Evolutionary conservation across 2,329 filamentous ascomycete species (phyloP), one percentile per base, ranked within the genome.

Genomic region (Venturia pyrina): DNA sequence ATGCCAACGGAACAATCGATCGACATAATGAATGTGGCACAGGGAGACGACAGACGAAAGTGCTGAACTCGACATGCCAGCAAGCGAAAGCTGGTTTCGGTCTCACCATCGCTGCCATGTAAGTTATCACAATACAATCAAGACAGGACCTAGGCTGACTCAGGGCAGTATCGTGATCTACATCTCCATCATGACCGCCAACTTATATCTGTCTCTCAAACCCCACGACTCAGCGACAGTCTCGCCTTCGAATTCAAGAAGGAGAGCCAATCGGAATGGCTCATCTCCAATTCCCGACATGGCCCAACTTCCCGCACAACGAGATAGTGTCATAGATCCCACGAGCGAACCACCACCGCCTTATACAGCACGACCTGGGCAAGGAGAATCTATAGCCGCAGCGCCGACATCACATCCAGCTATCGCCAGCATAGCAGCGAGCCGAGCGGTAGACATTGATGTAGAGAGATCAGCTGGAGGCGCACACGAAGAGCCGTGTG

Each of bases 11-110:
- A 28, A 50, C 21, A 41, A 64, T 46, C n/a, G 60, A 62, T 48
- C 21, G 60, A 34, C 28, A 28, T 44, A 64, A 64, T n/a, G n/a
- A 37, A 19, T 64, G 62, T 17, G 62, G 62, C 3, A 64, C 62
- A 19, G 62, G 62, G 41, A 48, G 34, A 24, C 13, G 44, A 41
- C 62, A 64, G 24, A 11, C 24, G 17, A 28, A 37, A 10, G 44
- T 6, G 1, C 11, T 48, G 43, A 64, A 46, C 62, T n/a, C 24
- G 10, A 40, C 37, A 13, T 64, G 62, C 32, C 43, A 56, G 5
- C 34, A 43, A 56, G 62, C 46, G 21, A 64, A 41, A 40, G 62
- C 44, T 41, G 62, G 62, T 15, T 64, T 64, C 17, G 43, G 21
- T 10, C 44, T 50, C 32, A 46, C 46, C 37, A 56, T 64, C 28